phyloP scores from a whole-genome alignment of 2,329 filamentous ascomycete species.

The Cordyceps militaris region DNA sequence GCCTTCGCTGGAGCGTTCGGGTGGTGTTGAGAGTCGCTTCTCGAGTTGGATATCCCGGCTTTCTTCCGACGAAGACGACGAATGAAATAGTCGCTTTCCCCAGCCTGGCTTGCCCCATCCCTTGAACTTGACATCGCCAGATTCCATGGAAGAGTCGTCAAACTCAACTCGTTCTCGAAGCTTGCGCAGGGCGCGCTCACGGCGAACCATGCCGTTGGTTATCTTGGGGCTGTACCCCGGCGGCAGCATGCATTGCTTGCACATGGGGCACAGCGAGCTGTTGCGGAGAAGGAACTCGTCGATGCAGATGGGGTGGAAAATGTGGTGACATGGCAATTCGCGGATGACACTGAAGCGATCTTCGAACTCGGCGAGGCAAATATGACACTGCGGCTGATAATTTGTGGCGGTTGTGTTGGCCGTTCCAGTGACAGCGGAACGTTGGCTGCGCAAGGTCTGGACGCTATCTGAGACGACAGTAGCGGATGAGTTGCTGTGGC shows the following conservation, averaged over 20 bases:
- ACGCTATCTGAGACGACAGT: conserved; percentile 18
- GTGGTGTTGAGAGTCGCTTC: conserved; percentile 2
- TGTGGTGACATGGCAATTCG: conserved; percentile 82
- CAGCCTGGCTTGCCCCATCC: conserved; percentile 22
- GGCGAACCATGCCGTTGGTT: conserved; percentile 79
- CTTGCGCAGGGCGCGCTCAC: conserved; percentile 62
- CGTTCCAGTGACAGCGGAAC: conserved; percentile 28
- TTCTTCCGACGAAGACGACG: conserved; percentile 19
- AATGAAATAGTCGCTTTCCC: conserved; percentile 27
- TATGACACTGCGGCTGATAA: conserved; percentile 78
- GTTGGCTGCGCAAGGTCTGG: conserved; percentile 30
- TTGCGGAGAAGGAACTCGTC: conserved; percentile 72
- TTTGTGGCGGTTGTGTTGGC: conserved; percentile 42
- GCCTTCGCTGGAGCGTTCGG: conserved; percentile 3
- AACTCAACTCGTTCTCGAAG: conserved; percentile 47
- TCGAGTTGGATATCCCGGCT: conserved; percentile 6
- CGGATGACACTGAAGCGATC: conserved; percentile 65
- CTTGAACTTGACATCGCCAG: conserved; percentile 28
- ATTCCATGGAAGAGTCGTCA: conserved; percentile 30
- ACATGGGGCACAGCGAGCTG: conserved; percentile 84
- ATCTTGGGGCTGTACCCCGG: conserved; percentile 58
- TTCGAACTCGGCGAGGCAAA: conserved; percentile 78
- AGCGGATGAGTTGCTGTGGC: conserved; percentile 23
- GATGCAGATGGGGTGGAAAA: conserved; percentile 89
- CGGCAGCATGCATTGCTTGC: conserved; percentile 77